Percentiles rank a stretch among this genome's conserved stretches.
phyloP scores from a whole-genome alignment of 78 protist genomes.

The Dictyostelium firmibasis region DNA sequence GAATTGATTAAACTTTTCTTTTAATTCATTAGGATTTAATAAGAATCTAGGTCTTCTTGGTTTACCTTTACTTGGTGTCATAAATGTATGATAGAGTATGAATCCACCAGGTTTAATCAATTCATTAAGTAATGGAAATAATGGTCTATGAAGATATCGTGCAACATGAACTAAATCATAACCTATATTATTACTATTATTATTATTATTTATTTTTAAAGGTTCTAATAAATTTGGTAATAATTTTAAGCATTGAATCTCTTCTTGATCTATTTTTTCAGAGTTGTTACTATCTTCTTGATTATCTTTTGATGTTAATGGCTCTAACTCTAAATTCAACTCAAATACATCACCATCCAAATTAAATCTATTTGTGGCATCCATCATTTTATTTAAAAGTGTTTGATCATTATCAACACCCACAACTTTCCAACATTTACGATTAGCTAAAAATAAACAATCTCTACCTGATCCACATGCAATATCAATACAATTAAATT shows the following conservation, averaged over 20 bases:
- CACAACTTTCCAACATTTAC: neutral
- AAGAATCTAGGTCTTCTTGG: slow-evolving; percentile 59
- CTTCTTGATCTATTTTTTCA: neutral
- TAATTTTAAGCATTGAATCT: neutral
- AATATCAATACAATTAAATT: slow-evolving; percentile 51
- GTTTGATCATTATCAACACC: slow-evolving; percentile 55
- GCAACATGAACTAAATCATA: slow-evolving; percentile 75
- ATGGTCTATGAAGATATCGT: slow-evolving; percentile 71
- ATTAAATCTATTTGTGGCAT: slow-evolving; percentile 1
- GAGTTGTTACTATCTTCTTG: neutral
- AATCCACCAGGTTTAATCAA: slow-evolving; percentile 67
- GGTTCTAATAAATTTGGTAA: neutral
- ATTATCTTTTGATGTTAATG: neutral
- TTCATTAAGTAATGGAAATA: slow-evolving; percentile 18
- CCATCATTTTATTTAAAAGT: slow-evolving; percentile 15
- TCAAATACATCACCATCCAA: neutral
- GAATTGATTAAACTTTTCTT: slow-evolving; percentile 29
- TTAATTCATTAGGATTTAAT: slow-evolving; percentile 54
- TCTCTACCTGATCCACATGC: slow-evolving; percentile 83
- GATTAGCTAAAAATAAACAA: slow-evolving; percentile 20
- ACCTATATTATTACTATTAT: neutral
- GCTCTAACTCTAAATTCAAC: neutral
- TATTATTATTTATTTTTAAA: neutral
- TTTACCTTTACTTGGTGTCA: slow-evolving; percentile 71
- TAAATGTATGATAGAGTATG: slow-evolving; percentile 64